Conservation (phyloP, 2,329 filamentous ascomycete genomes). For the Rutstroemia sp. region DNA sequence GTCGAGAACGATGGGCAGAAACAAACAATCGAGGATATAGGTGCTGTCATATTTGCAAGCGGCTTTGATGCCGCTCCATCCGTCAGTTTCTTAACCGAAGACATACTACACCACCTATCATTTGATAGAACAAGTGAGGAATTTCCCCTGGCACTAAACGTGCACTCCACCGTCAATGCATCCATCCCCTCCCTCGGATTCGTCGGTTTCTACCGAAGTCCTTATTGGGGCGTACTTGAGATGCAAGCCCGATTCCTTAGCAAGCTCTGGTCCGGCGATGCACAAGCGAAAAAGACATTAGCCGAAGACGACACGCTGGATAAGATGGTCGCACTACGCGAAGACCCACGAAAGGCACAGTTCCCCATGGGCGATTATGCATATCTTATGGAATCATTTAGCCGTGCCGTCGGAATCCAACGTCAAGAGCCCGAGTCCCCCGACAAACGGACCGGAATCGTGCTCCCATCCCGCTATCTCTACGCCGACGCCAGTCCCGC, state of each 20-base stretch:
- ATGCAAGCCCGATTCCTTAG: constrained; percentile 71
- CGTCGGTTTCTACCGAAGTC: constrained; percentile 76
- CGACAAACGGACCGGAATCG: constrained; percentile 34
- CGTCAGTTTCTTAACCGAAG: constrained; percentile 54
- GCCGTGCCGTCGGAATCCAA: constrained; percentile 47
- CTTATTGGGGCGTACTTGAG: constrained; percentile 83
- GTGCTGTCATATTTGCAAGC: constrained; percentile 65
- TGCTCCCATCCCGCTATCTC: constrained; percentile 40
- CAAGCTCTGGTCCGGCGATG: constrained; percentile 44
- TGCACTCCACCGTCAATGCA: constrained; percentile 57
- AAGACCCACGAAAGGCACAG: constrained; percentile 44
- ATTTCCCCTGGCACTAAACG: constrained; percentile 59
- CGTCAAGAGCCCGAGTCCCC: constrained; percentile 31
- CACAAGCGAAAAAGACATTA: constrained; percentile 21
- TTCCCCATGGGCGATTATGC: constrained; percentile 81
- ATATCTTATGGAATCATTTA: constrained; percentile 67
- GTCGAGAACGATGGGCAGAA: constrained; percentile 27
- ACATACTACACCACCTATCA: constrained; percentile 49
- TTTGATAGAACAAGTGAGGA: constrained; percentile 40
- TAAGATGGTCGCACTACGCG: constrained; percentile 25
- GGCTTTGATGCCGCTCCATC: constrained; percentile 62
- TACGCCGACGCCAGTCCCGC: constrained; percentile 31
- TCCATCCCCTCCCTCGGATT: constrained; percentile 62
- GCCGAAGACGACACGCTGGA: constrained; percentile 18
- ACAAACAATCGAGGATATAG: constrained; percentile 44